A percentile compares a stretch with the other conserved stretches of the same genome.
Conservation (phyloP, 2,329 filamentous ascomycete genomes). For the Aureobasidium sp. region DNA sequence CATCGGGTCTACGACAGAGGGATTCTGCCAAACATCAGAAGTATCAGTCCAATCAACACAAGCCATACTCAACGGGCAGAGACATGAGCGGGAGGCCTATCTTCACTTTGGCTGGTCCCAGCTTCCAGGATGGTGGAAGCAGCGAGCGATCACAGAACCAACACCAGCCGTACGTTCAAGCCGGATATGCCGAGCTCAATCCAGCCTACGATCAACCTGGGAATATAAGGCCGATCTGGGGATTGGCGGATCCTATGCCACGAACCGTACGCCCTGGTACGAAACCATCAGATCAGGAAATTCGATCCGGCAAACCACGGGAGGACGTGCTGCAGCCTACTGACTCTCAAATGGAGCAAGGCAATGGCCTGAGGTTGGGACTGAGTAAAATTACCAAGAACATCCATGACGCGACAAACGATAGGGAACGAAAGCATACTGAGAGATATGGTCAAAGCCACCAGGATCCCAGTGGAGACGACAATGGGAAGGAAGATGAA, state of each 20-base stretch:
- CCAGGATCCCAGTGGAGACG: background rate
- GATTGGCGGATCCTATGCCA: background rate
- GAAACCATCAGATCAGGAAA: constrained; percentile 30
- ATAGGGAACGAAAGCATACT: background rate
- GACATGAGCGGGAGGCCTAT: background rate
- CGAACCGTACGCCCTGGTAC: background rate
- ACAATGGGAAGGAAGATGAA: background rate
- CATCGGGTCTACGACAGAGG: background rate
- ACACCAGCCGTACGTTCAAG: constrained; percentile 17
- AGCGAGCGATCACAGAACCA: background rate
- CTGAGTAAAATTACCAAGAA: background rate
- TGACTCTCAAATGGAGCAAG: background rate
- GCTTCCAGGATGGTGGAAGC: background rate
- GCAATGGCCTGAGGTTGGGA: background rate
- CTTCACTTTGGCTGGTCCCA: background rate
- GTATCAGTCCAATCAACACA: background rate
- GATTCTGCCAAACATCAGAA: background rate
- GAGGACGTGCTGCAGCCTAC: background rate
- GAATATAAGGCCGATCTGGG: background rate
- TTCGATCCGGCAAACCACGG: constrained; percentile 7
- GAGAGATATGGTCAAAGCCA: background rate
- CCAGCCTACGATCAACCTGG: background rate
- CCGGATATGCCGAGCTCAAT: background rate
- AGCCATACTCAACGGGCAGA: background rate
- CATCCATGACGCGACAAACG: background rate